These are phyloP conservation scores for Annulohypoxylon truncatum DNA, from an alignment of 2,329 filamentous ascomycete genomes.

Conservation along the genomic window DNA sequence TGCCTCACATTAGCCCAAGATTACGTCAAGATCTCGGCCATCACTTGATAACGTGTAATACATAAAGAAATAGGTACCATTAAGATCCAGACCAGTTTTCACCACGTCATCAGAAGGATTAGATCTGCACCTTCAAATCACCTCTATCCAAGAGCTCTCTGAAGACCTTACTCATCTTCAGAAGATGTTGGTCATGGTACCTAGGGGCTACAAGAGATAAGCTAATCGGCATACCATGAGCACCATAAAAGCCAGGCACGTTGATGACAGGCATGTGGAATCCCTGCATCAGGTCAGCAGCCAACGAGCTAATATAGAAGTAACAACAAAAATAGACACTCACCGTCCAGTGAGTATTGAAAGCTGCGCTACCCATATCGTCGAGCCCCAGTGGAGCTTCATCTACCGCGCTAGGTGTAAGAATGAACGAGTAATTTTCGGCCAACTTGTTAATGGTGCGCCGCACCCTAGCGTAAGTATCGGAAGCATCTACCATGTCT, in stretches of 20 bases:
- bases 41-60: neutral
- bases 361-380: neutral
- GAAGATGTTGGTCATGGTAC: constrained; percentile 40
- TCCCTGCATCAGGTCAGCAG: neutral
- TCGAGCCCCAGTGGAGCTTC: neutral
- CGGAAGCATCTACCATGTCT: neutral
- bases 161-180: constrained; percentile 8
- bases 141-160: neutral
- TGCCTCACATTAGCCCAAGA: too few relatives aligned
- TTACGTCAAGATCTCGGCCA: neutral
- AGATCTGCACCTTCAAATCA: neutral
- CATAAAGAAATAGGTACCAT: neutral
- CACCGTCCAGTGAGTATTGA: neutral
- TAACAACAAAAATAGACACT: neutral
- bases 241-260: neutral
- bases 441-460: neutral
- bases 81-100: neutral
- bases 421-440: neutral
- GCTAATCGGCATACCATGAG: neutral
- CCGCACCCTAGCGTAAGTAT: neutral
- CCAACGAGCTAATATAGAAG: neutral
- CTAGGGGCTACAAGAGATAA: constrained; percentile 1
- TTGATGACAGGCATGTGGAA: constrained; percentile 6
- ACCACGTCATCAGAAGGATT: neutral
- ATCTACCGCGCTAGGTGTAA: neutral